Evolutionary conservation across 371 early-diverging fungal genomes (phyloP), one percentile per base, ranked within the genome.

Genomic region (Mortierella sp.): DNA sequence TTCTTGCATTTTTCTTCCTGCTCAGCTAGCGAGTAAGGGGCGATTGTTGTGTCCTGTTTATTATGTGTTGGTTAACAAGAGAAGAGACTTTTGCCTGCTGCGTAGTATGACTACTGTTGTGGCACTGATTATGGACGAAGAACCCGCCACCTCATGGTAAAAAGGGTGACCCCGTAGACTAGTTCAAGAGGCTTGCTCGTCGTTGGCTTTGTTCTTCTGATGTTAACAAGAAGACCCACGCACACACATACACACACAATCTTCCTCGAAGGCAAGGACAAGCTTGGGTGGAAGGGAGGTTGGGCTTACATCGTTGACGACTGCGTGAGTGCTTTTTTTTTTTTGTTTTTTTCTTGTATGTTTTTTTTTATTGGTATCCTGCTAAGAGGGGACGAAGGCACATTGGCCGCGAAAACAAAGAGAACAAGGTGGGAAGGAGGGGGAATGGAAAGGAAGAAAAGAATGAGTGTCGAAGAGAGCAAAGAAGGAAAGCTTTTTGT

Each of bases 341-440:
- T 24, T 38, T 38, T n/a, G n/a, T 38, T 4, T 63, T 58, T 58
- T 58, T 55, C 55, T 55, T n/a, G n/a, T 14, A 8, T 1, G 65
- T 65, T 21, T 68, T 68, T 68, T 65, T 68, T 68, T 68, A 68
- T 68, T 68, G 68, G 43, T 68, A 68, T 68, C 68, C 68, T 68
- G 68, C 68, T 68, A 68, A 18, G 41, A 35, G 35, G 68, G 38
- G 68, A 41, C 43, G 41, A 68, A 41, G 68, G 68, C 68, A 41
- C 68, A 68, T 68, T 18, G 68, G 68, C 68, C 68, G 41, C 68
- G 68, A 41, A 38, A 35, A 63, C 4, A 32, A 32, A 4, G 14
- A 63, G 5, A 4, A 63, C 32, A 35, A 18, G 18, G 63, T 35
- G 60, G 54, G 55, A 3, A 21, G 8, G 38, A 16, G 43, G 21